Percentiles rank a stretch among this genome's conserved stretches.
phyloP scores from a whole-genome alignment of 2,329 filamentous ascomycete species.

The Chrysoporthe puriensis region DNA sequence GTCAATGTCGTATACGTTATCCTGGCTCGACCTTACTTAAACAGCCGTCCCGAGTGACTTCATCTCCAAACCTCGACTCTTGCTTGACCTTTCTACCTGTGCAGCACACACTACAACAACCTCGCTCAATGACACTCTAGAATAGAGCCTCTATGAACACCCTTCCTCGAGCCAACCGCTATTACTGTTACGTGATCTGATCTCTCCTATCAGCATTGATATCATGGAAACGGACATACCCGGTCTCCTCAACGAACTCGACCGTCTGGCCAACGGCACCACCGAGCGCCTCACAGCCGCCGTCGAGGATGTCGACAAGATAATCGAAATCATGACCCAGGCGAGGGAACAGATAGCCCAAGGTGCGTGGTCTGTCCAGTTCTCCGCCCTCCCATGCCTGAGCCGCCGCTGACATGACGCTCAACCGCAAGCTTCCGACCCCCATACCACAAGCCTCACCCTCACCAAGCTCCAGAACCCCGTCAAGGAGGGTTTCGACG shows the following conservation, averaged over 20 bases:
- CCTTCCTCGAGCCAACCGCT: not conserved
- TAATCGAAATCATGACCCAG: constrained; percentile 75
- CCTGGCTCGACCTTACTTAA: not conserved
- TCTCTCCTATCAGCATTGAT: not conserved
- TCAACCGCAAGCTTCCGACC: constrained; percentile 53
- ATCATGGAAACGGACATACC: constrained; percentile 45
- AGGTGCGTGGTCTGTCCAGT: constrained; percentile 50
- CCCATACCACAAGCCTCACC: constrained; percentile 70
- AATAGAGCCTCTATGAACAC: not conserved
- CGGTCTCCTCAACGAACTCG: constrained; percentile 72
- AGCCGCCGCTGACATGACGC: constrained; percentile 21
- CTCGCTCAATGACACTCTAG: not conserved
- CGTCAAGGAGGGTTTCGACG: constrained; percentile 78
- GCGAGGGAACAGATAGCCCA: constrained; percentile 75
- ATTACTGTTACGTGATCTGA: not conserved
- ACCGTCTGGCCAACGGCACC: constrained; percentile 62
- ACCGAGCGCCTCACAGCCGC: constrained; percentile 71
- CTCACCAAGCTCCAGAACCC: constrained; percentile 87
- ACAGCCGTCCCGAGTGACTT: not conserved
- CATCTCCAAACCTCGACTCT: not conserved
- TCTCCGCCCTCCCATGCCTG: not conserved
- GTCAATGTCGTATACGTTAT: not conserved
- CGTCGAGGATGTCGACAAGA: constrained; percentile 79
- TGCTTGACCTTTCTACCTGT: not conserved
- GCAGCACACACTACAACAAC: not conserved